Evolutionary conservation across 768 basidiomycete species (phyloP).

Genomic region (Mycena kentingensis): DNA sequence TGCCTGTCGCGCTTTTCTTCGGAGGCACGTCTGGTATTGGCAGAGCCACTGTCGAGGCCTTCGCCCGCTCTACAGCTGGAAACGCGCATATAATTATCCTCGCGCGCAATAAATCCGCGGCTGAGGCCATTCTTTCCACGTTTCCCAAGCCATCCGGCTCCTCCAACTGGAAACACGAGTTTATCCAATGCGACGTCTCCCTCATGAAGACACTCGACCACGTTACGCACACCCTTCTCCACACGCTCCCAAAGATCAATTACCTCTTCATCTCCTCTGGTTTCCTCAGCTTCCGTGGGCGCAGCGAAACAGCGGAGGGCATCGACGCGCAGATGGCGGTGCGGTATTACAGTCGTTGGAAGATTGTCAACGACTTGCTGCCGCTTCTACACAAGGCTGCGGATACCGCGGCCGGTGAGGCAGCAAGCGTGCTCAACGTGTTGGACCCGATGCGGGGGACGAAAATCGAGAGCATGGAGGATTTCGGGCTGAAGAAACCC

Average conservation of each 20-base stretch:
- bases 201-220: constrained; percentile 33
- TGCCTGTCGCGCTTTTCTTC: constrained; percentile 19
- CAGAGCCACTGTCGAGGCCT: constrained; percentile 33
- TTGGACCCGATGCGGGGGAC: constrained; percentile 8
- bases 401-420: constrained; percentile 28
- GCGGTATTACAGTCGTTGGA: constrained; percentile 38
- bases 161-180: constrained; percentile 28
- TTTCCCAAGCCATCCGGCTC: constrained; percentile 15
- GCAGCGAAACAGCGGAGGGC: constrained; percentile 35
- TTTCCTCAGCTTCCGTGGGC: constrained; percentile 4
- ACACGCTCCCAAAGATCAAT: constrained; percentile 33
- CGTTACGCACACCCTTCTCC: constrained; percentile 15
- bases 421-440: constrained; percentile 15
- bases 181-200: constrained; percentile 36
- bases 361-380: constrained; percentile 35
- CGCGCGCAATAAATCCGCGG: constrained; percentile 36
- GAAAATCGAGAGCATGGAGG: constrained; percentile 8
- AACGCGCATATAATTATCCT: constrained; percentile 31
- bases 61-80: constrained; percentile 32
- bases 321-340: constrained; percentile 36
- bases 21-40: constrained; percentile 28
- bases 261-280: constrained; percentile 32
- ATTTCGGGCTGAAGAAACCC: constrained; percentile 11
- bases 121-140: constrained; percentile 3
- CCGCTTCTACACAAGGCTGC: constrained; percentile 33